Evolutionary conservation across 2,329 filamentous ascomycete genomes (phyloP).

Genomic region (Verticillium alfalfae): DNA sequence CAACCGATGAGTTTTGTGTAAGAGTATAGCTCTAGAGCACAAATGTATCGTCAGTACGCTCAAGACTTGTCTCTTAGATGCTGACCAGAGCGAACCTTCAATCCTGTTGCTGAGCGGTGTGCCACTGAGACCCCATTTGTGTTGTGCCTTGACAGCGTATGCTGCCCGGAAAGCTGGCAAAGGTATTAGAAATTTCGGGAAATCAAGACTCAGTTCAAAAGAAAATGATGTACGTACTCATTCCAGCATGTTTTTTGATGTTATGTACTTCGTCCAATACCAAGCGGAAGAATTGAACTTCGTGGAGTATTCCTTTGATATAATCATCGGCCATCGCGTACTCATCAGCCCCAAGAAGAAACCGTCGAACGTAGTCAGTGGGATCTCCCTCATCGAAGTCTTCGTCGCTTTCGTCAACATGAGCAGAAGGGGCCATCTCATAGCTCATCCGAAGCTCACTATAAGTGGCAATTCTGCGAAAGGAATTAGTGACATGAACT

Average conservation of each 20-base stretch:
- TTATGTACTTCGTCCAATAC: slow-evolving; percentile 52
- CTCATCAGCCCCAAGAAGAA: too few species aligned
- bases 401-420: too few species aligned
- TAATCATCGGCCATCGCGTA: not conserved
- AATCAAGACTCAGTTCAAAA: not conserved
- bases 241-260: slow-evolving; percentile 42
- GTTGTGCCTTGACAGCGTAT: slow-evolving; percentile 16
- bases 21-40: slow-evolving; percentile 25
- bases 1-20: slow-evolving; percentile 25
- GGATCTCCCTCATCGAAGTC: too few species aligned
- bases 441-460: not conserved
- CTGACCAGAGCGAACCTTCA: slow-evolving; percentile 15
- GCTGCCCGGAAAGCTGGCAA: slow-evolving; percentile 14
- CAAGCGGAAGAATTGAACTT: slow-evolving; percentile 40
- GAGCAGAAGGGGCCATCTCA: not conserved
- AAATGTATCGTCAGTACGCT: too few species aligned
- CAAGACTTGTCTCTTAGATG: not conserved
- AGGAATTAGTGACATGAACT: not conserved
- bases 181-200: not conserved
- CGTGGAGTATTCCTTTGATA: slow-evolving; percentile 10
- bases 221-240: slow-evolving; percentile 17
- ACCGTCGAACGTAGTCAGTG: too few species aligned
- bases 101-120: slow-evolving; percentile 27
- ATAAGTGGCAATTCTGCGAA: not conserved
- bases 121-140: slow-evolving; percentile 27